Evolutionary conservation across 805 yeast genomes (phyloP), one percentile per base, ranked within the genome.

Genomic region (Wickerhamomyces canadensis): DNA sequence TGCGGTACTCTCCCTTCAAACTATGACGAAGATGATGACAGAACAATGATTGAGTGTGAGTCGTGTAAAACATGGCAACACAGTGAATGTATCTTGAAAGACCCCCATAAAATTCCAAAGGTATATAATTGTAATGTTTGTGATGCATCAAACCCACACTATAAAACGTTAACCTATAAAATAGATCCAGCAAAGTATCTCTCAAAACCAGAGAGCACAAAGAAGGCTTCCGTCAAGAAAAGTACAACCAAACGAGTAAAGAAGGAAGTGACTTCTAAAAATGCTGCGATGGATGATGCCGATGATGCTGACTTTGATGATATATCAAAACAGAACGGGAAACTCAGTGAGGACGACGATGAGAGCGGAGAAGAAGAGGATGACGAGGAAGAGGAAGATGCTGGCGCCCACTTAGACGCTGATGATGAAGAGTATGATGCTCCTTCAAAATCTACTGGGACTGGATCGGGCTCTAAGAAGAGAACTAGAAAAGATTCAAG

Each of bases 21-120:
- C 43, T 79, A 76, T 52, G 65, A 78, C 48, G 82, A 71, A 42
- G 78, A 68, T 0, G 68, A 67, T 4, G 84, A 78, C 42, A 55
- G 57, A 12, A 65, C 64, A 11, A 78, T 80, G 83, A 70, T 80
- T 19, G 77, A 76, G 49, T 82, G 89, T 58, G 85, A 78, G 19
- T 47, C 58, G 7, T 82, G 89, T 52, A 57, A 67, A 31, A 73
- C 86, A 2, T 82, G 88, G 88, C 88, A 82, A 52, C 89, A 82
- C 51, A 71, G 74, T 23, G 60, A 53, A 37, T 82, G 89, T 56
- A 67, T 80, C 73, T 70, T 80, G 19, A 67, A 60, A 10, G 49
- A 49, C n/a, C 52, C 49, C 17, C 59, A 54, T 23, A 52, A 51
- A 22, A 54, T 70, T 2, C 82, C 84, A 4, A 60, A 69, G 10